These are phyloP conservation scores for Botrytis elliptica DNA, from an alignment of 2,329 filamentous ascomycete species.

Conservation along the genomic window DNA sequence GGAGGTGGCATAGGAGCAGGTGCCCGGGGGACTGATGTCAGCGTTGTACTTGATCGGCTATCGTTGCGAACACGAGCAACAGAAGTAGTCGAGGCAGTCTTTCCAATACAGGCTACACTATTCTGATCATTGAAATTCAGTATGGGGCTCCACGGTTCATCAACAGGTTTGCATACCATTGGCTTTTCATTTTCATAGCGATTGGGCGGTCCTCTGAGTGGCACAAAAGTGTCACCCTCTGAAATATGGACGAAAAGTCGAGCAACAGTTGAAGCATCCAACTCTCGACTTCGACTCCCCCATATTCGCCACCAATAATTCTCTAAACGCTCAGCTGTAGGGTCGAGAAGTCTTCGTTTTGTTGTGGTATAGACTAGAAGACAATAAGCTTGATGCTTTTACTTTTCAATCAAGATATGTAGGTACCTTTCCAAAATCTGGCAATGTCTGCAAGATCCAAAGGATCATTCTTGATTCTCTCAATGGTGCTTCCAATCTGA, in stretches of 20 bases:
- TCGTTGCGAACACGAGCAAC: slow-evolving; percentile 23
- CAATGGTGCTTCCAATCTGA: slow-evolving; percentile 54
- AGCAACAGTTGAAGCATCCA: slow-evolving; percentile 55
- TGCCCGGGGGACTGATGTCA: slow-evolving; percentile 31
- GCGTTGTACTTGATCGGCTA: slow-evolving; percentile 30
- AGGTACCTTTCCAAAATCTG: slow-evolving; percentile 56
- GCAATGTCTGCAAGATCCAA: slow-evolving; percentile 51
- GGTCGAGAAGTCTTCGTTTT: slow-evolving; percentile 57
- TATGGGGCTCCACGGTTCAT: slow-evolving; percentile 22
- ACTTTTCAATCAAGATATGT: slow-evolving; percentile 5
- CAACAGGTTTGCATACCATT: slow-evolving; percentile 43
- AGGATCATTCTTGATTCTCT: slow-evolving; percentile 46
- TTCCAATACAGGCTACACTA: slow-evolving; percentile 25
- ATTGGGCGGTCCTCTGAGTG: slow-evolving; percentile 53
- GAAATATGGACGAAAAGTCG: slow-evolving; percentile 58
- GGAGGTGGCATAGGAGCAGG: slow-evolving; percentile 50
- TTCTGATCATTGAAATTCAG: slow-evolving; percentile 34
- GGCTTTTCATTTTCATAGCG: slow-evolving; percentile 49
- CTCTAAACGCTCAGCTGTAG: slow-evolving; percentile 61
- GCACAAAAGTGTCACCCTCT: slow-evolving; percentile 56
- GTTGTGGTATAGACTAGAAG: slow-evolving; percentile 59
- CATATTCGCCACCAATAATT: slow-evolving; percentile 68
- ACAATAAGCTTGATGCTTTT: slow-evolving; percentile 25
- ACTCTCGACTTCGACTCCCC: slow-evolving; percentile 49
- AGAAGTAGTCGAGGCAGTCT: slow-evolving; percentile 31